These are phyloP conservation scores for Hypoxylon crocopeplum DNA, from an alignment of 495 filamentous ascomycete genomes.

Conservation along the genomic window DNA sequence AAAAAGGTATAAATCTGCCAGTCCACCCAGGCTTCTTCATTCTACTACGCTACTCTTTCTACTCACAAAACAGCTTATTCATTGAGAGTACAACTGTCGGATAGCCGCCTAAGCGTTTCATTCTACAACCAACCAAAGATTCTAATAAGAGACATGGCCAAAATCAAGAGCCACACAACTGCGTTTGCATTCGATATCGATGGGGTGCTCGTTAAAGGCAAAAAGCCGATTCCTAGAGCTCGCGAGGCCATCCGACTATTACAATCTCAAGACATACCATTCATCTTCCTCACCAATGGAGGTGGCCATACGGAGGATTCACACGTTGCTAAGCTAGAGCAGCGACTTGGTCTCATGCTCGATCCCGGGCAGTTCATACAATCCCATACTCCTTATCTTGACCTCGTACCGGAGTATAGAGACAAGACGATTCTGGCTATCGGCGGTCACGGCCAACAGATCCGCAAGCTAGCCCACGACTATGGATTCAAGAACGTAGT, in stretches of 20 bases:
- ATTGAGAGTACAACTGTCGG: too few relatives aligned
- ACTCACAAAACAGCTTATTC: too few relatives aligned
- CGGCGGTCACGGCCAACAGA: slow-evolving; percentile 75
- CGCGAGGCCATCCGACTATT: slow-evolving; percentile 68
- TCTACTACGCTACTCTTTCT: too few relatives aligned
- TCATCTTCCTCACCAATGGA: slow-evolving; percentile 87
- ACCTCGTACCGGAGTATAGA: slow-evolving; percentile 56
- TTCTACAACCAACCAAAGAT: too few relatives aligned
- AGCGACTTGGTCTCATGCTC: slow-evolving; percentile 62
- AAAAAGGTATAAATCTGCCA: not conserved
- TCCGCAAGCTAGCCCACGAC: slow-evolving; percentile 70
- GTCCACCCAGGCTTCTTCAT: too few relatives aligned
- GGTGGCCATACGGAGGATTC: slow-evolving; percentile 77
- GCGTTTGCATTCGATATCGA: slow-evolving; percentile 91
- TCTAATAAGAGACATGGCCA: not conserved
- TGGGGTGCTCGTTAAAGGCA: slow-evolving; percentile 80
- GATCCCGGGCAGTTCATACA: slow-evolving; percentile 73
- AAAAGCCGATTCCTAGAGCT: slow-evolving; percentile 71
- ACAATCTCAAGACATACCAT: slow-evolving; percentile 69
- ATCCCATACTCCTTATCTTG: slow-evolving; percentile 78
- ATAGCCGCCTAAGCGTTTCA: too few relatives aligned
- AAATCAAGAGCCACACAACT: slow-evolving; percentile 41
- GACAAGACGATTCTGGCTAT: slow-evolving; percentile 73
- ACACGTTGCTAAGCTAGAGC: slow-evolving; percentile 69
- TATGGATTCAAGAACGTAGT: slow-evolving; percentile 84